Evolutionary conservation across 257 asterid species (phyloP).

Genomic region (Cinchona pubescens): DNA sequence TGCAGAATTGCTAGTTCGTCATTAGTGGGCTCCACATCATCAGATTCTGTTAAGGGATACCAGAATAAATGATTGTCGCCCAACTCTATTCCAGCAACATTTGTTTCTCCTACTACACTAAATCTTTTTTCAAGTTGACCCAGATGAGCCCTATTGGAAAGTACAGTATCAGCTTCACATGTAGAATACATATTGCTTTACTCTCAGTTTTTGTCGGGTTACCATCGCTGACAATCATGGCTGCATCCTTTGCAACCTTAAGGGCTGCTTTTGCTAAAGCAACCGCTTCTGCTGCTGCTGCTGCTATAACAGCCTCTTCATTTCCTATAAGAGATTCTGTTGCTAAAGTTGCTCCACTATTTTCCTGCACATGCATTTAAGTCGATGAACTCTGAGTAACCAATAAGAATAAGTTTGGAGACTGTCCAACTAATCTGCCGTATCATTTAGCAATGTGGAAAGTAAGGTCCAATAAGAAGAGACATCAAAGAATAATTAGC

Average conservation of each 20-base stretch:
- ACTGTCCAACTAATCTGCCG: background rate
- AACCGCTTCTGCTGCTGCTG: conserved; percentile 92
- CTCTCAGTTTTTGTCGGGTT: conserved; percentile 32
- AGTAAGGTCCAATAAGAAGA: background rate
- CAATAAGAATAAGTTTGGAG: background rate
- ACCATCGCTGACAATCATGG: conserved; percentile 44
- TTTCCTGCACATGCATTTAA: conserved; percentile 46
- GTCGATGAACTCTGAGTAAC: background rate
- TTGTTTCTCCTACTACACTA: conserved; percentile 23
- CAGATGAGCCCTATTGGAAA: conserved; percentile 32
- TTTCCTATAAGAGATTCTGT: conserved; percentile 49
- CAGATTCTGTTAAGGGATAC: conserved; percentile 37
- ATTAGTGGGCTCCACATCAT: conserved; percentile 54
- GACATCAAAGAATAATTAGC: background rate
- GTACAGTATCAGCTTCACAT: conserved; percentile 13
- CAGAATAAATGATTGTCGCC: conserved; percentile 26
- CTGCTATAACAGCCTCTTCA: conserved; percentile 73
- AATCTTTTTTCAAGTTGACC: conserved; percentile 38
- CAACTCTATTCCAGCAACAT: conserved; percentile 40
- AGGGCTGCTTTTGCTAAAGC: conserved; percentile 87
- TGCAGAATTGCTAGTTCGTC: conserved; percentile 72
- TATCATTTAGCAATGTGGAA: background rate
- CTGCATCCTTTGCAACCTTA: conserved; percentile 81
- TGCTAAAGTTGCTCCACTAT: conserved; percentile 40
- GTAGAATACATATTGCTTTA: conserved; percentile 15